These are phyloP conservation scores for Hypoxylon sp. DNA, from an alignment of 2,329 filamentous ascomycete species.

Conservation along the genomic window DNA sequence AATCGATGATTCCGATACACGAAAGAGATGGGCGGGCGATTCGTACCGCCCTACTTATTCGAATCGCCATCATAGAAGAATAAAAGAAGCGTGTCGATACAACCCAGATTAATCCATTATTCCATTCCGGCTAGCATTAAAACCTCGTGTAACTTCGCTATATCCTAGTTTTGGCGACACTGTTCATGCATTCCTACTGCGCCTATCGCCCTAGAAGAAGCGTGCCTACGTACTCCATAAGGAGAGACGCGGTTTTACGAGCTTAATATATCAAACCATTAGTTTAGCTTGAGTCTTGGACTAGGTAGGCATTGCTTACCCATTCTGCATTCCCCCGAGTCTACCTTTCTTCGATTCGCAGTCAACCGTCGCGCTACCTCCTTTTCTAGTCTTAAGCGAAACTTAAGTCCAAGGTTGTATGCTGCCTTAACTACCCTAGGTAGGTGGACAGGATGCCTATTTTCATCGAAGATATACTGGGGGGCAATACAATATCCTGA, in stretches of 20 bases:
- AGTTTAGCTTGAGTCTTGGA: neutral
- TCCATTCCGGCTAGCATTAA: neutral
- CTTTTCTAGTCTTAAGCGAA: neutral
- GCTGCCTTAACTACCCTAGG: neutral
- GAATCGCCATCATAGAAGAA: constrained; percentile 13
- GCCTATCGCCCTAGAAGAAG: neutral
- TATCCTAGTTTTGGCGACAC: neutral
- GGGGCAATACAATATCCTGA: no score
- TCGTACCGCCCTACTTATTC: constrained; percentile 45
- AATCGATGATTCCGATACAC: constrained; percentile 7
- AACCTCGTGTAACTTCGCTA: neutral
- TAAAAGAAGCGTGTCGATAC: constrained; percentile 11
- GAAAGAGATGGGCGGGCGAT: constrained; percentile 38
- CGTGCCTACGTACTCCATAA: neutral
- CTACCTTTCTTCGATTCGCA: neutral
- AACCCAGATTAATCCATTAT: constrained; percentile 14
- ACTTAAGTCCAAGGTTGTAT: neutral
- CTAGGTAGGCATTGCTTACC: neutral
- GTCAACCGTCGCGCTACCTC: neutral
- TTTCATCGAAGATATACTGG: neutral
- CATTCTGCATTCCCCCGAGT: neutral
- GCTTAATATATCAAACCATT: neutral
- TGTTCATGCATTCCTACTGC: neutral
- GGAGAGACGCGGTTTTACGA: neutral
- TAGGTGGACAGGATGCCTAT: neutral